These are phyloP conservation scores for Luffa aegyptiaca DNA, from an alignment of 306 rosid species.

Conservation along the genomic window DNA sequence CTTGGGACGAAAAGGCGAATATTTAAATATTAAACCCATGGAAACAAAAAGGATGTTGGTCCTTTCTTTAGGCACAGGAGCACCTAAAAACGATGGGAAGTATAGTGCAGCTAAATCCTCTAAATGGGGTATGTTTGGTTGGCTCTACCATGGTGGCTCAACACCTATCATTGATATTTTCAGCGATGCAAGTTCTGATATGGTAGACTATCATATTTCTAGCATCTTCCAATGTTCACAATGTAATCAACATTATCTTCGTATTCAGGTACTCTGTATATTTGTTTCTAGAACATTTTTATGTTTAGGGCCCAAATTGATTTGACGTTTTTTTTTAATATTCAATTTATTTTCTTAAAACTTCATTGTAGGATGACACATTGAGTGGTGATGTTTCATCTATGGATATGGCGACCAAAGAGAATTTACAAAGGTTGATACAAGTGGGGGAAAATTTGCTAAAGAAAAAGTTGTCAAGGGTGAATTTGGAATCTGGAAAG, in stretches of 20 bases:
- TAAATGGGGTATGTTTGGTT: neutral
- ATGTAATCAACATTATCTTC: neutral
- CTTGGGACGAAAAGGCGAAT: neutral
- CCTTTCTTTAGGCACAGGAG: neutral
- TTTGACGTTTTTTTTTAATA: too few species aligned
- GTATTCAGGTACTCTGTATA: neutral
- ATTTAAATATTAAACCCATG: neutral
- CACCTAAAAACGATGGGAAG: neutral
- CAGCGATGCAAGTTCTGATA: neutral
- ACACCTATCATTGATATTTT: neutral
- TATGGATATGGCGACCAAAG: too few species aligned
- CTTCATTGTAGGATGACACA: too few species aligned
- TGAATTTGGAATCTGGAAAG: too few species aligned
- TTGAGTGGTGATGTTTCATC: too few species aligned
- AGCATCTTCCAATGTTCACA: neutral
- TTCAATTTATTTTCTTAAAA: too few species aligned
- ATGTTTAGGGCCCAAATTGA: too few species aligned
- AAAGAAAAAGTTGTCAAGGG: too few species aligned
- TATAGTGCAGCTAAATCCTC: neutral
- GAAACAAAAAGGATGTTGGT: neutral
- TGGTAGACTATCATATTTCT: neutral
- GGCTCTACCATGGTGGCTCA: neutral
- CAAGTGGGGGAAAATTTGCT: too few species aligned
- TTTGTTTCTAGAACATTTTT: too few species aligned
- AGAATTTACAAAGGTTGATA: too few species aligned